Evolutionary conservation across 2,329 filamentous ascomycete genomes (phyloP).

Genomic region (Sporothrix variecibatus): DNA sequence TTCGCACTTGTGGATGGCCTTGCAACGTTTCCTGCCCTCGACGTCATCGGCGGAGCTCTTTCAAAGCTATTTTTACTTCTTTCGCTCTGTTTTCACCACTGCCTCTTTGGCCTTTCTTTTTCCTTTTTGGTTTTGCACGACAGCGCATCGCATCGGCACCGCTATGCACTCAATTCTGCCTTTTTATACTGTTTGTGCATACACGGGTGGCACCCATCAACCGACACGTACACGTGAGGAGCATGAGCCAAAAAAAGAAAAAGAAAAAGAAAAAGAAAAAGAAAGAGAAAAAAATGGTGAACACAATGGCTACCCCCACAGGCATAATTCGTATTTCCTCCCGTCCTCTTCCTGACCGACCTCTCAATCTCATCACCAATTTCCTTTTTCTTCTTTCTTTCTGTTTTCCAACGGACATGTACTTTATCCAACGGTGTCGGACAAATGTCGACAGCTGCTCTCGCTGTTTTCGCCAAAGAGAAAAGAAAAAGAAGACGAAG

Average conservation of each 20-base stretch:
- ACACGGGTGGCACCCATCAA: neutral
- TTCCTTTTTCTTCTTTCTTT: neutral
- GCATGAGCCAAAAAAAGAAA: neutral
- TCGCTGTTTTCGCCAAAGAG: too few species aligned
- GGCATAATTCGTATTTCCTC: neutral
- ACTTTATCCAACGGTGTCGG: neutral
- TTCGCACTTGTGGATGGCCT: neutral
- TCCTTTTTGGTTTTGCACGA: neutral
- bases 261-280: too few species aligned
- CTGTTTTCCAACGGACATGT: neutral
- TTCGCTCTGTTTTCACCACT: too few species aligned
- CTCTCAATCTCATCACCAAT: neutral
- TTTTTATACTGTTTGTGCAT: neutral
- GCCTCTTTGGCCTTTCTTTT: neutral
- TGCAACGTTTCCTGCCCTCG: neutral
- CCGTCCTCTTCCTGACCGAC: neutral
- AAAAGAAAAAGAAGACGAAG: too few species aligned
- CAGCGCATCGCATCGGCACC: neutral
- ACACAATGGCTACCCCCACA: neutral
- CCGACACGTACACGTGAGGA: neutral
- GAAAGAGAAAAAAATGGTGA: neutral
- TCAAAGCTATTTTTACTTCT: neutral
- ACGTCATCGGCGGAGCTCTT: conserved; percentile 4
- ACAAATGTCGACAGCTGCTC: neutral
- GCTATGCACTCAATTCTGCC: neutral